phyloP scores from a whole-genome alignment of 139 green algal genomes.

The Gonium pectorale region DNA sequence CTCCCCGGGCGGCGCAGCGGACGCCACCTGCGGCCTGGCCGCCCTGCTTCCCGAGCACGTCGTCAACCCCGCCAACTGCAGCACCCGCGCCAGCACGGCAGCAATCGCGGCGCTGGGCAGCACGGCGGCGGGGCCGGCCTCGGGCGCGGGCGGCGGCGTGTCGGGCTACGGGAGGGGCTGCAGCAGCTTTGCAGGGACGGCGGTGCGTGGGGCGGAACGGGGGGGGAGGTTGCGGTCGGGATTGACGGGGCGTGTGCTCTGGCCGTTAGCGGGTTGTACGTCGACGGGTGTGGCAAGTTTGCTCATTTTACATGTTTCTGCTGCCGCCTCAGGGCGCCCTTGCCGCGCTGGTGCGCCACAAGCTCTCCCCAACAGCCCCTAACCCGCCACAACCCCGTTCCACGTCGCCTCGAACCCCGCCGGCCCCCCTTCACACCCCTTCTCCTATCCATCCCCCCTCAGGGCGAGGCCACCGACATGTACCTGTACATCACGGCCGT shows the following conservation, averaged over 20 bases:
- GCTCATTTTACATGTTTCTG: too few species aligned
- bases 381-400: too few species aligned
- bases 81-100: background rate
- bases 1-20: background rate
- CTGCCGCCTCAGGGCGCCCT: too few species aligned
- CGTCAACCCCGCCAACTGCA: constrained; percentile 11
- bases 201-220: background rate
- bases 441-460: background rate
- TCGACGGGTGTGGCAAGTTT: too few species aligned
- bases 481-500: constrained; percentile 65
- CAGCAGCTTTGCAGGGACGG: constrained; percentile 1
- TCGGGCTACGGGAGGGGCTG: constrained; percentile 6
- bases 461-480: constrained; percentile 56
- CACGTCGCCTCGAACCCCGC: too few species aligned
- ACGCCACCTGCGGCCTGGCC: constrained; percentile 9
- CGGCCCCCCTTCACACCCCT: too few species aligned
- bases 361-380: too few species aligned
- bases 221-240: background rate
- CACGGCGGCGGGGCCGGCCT: background rate
- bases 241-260: too few species aligned
- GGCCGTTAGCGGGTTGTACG: too few species aligned
- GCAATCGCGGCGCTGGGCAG: background rate
- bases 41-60: background rate
- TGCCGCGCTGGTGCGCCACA: too few species aligned
- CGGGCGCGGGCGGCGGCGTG: background rate